Percentiles rank a stretch among this genome's conserved stretches.
These are phyloP conservation scores for Kwoniella botswanensis DNA, from an alignment of 768 basidiomycete species.

Conservation along the genomic window DNA sequence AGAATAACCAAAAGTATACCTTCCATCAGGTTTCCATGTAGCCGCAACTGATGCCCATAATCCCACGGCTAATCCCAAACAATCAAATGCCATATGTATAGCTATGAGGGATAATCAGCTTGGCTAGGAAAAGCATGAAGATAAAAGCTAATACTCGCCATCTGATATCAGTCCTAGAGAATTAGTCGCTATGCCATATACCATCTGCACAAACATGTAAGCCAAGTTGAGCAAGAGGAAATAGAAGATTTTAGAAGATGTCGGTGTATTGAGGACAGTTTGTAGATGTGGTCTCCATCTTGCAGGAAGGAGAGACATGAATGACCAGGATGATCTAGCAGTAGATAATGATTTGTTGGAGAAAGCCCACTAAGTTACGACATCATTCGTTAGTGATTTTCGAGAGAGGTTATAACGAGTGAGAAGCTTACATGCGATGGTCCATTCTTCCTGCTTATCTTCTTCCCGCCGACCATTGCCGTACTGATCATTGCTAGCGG, in stretches of 20 bases:
- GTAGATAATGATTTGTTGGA: slow-evolving; percentile 14
- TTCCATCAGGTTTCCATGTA: slow-evolving; percentile 92
- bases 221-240: slow-evolving; percentile 91
- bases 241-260: slow-evolving; percentile 94
- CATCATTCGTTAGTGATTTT: background rate
- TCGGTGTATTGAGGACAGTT: slow-evolving; percentile 85
- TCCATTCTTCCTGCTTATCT: background rate
- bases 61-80: slow-evolving; percentile 94
- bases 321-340: slow-evolving; percentile 32
- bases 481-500: slow-evolving; percentile 33
- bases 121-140: background rate
- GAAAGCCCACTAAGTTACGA: slow-evolving; percentile 9
- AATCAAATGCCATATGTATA: slow-evolving; percentile 99
- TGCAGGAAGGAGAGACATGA: slow-evolving; percentile 48
- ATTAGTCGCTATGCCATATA: slow-evolving; percentile 89
- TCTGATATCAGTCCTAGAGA: slow-evolving; percentile 95
- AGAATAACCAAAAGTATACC: slow-evolving; percentile 95
- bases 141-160: slow-evolving; percentile 64
- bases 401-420: background rate
- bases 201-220: slow-evolving; percentile 96
- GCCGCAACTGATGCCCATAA: slow-evolving; percentile 97
- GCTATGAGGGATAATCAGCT: slow-evolving; percentile 63
- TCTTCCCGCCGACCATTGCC: background rate
- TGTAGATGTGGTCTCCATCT: slow-evolving; percentile 69
- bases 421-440: slow-evolving; percentile 1